A percentile compares a stretch with the other conserved stretches of the same genome.
phyloP scores from a whole-genome alignment of 495 filamentous ascomycete species.

The Schizothecium vesticola region DNA sequence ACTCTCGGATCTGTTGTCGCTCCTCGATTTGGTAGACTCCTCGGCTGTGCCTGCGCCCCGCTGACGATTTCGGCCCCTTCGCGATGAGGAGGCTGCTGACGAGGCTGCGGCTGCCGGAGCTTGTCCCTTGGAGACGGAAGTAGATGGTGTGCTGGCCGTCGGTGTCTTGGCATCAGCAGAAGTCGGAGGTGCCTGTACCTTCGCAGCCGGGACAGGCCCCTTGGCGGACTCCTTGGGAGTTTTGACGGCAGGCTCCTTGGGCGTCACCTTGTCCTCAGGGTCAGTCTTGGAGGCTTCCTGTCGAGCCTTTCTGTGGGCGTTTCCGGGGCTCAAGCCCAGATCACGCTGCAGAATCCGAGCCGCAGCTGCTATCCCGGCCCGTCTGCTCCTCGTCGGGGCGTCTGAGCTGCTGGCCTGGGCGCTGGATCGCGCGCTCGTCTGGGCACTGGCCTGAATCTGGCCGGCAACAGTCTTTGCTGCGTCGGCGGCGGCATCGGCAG shows the following conservation, averaged over 20 bases:
- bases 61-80: conserved; percentile 22
- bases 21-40: conserved; percentile 18
- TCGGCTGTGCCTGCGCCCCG: conserved; percentile 24
- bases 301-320: conserved; percentile 49
- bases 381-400: conserved; percentile 40
- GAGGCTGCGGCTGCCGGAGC: not conserved
- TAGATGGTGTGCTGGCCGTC: not conserved
- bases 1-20: conserved; percentile 12
- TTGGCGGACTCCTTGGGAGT: conserved; percentile 32
- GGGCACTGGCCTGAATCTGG: conserved; percentile 26
- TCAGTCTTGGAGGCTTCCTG: conserved; percentile 49
- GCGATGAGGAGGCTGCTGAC: conserved; percentile 24
- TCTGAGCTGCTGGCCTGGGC: conserved; percentile 19
- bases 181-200: conserved; percentile 24
- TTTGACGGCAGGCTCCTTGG: conserved; percentile 34
- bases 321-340: conserved; percentile 69
- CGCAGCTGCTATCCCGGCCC: conserved; percentile 68
- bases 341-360: conserved; percentile 87
- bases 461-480: conserved; percentile 36
- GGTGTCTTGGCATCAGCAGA: conserved; percentile 18
- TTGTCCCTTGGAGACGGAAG: conserved; percentile 8
- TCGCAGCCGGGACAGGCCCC: conserved; percentile 18
- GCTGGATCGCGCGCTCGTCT: conserved; percentile 13
- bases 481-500: conserved; percentile 47
- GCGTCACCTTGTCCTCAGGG: conserved; percentile 35